A percentile compares a stretch with the other conserved stretches of the same genome.
Evolutionary conservation across 306 rosid species (phyloP).

Genomic region (Prunus mira): DNA sequence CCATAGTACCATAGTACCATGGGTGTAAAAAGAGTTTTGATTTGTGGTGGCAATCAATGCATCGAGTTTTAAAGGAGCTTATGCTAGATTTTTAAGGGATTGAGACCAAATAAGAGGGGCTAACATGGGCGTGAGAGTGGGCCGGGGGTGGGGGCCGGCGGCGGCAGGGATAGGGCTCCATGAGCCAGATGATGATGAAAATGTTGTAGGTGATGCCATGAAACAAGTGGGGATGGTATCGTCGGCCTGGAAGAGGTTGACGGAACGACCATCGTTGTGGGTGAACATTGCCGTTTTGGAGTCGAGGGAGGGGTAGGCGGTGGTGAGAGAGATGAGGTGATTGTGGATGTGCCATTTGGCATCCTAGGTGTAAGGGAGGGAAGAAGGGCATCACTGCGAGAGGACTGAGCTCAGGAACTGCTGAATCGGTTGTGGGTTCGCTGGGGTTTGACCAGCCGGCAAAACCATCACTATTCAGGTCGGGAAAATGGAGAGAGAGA

Average conservation of each 20-base stretch:
- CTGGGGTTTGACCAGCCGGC: background rate
- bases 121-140: slow-evolving; percentile 69
- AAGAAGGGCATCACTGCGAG: slow-evolving; percentile 89
- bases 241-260: slow-evolving; percentile 83
- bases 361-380: slow-evolving; percentile 80
- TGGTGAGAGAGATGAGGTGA: slow-evolving; percentile 63
- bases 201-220: slow-evolving; percentile 83
- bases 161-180: slow-evolving; percentile 80
- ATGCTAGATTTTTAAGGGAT: slow-evolving; percentile 18
- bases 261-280: slow-evolving; percentile 91
- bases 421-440: slow-evolving; percentile 38
- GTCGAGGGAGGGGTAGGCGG: slow-evolving; percentile 59
- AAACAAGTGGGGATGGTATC: slow-evolving; percentile 80
- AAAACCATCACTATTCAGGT: background rate
- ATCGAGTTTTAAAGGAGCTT: too few relatives aligned
- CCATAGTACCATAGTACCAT: too few relatives aligned
- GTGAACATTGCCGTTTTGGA: slow-evolving; percentile 83
- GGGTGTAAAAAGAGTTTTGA: too few relatives aligned
- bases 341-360: slow-evolving; percentile 90
- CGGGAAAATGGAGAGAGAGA: background rate
- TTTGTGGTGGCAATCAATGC: too few relatives aligned
- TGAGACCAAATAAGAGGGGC: slow-evolving; percentile 76
- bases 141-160: too few relatives aligned
- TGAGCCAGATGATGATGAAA: slow-evolving; percentile 81
- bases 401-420: slow-evolving; percentile 90